Base-by-base conservation (phyloP, 2,329 filamentous ascomycete species). In the Eutypa lata region DNA sequence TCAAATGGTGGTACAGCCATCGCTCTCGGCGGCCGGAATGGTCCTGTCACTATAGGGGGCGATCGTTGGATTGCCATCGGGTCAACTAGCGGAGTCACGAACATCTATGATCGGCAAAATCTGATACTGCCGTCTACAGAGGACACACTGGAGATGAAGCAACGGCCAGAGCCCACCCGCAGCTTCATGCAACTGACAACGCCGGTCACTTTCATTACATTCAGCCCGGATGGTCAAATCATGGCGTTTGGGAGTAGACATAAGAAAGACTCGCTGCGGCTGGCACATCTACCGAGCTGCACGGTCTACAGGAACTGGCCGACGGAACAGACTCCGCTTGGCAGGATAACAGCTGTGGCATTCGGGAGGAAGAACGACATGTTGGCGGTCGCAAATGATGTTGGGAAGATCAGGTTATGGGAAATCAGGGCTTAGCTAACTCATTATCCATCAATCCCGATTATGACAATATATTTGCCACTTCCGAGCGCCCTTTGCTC, bases 241-340 rank as follows among this genome's bases (percentile, higher is more conserved):
- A 74, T 99, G 61, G 90, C 86, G 0, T 91, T 97, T 76, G 89
- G 86, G 40, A 95, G 90, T 71, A 83, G 83, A 57, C 89, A 89
- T 80, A 96, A 96, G 79, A 88, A 88, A 68, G 91, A 97, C 72
- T 90, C 92, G 0, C 74, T 99, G 69, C 81, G 89, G 65, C 74
- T 99, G 59, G 91, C 93, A 31, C 94, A 99, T 71, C 74, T 99
- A 61, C 92, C 93, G 0, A 92, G 84, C 61, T 96, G 91, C 70
- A 96, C 91, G 1, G 90, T 97, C 19, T 99, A 94, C 78, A 86
- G 87, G 65, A 99, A 99, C 72, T 99, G 94, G 94, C 94, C 94
- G 22, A 99, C 93, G 50, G 83, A 86, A 58, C 87, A 89, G 68
- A 99, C 94, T 52, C 91, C 92, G 1, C 73, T 99, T 56, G 94